A percentile compares a stretch with the other conserved stretches of the same genome.
Evolutionary conservation across 306 rosid genomes (phyloP).

Genomic region (Benincasa hispida): DNA sequence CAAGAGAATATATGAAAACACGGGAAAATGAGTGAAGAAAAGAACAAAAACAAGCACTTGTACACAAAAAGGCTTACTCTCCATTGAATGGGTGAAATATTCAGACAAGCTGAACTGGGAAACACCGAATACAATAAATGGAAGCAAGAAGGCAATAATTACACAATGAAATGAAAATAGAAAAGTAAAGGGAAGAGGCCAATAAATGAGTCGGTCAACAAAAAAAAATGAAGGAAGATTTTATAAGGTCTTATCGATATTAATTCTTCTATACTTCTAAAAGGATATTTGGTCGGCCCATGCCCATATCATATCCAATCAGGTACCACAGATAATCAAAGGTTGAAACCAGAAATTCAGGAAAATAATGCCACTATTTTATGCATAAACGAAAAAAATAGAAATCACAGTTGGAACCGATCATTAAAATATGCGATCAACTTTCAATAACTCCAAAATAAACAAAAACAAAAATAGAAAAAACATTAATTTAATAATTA

Average conservation of each 20-base stretch:
- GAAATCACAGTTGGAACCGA: not conserved
- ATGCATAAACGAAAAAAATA: not conserved
- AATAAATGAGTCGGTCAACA: not conserved
- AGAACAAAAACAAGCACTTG: too few relatives aligned
- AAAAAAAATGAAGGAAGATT: too few relatives aligned
- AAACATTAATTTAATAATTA: not conserved
- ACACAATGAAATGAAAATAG: not conserved
- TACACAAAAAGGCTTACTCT: not conserved
- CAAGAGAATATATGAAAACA: too few relatives aligned
- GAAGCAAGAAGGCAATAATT: not conserved
- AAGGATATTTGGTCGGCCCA: not conserved
- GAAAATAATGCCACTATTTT: not conserved
- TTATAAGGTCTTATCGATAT: not conserved
- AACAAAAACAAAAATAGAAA: not conserved
- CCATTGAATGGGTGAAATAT: not conserved
- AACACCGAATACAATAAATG: not conserved
- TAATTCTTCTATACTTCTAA: not conserved
- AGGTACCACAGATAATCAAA: too few relatives aligned
- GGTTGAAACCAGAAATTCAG: not conserved
- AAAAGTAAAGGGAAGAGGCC: not conserved
- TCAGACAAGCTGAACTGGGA: not conserved
- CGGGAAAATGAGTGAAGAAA: too few relatives aligned
- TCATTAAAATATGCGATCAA: not conserved
- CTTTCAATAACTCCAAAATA: not conserved
- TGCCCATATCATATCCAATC: not conserved